These are phyloP conservation scores for Neospermospora avenae DNA, from an alignment of 2,329 filamentous ascomycete genomes.

Conservation along the genomic window DNA sequence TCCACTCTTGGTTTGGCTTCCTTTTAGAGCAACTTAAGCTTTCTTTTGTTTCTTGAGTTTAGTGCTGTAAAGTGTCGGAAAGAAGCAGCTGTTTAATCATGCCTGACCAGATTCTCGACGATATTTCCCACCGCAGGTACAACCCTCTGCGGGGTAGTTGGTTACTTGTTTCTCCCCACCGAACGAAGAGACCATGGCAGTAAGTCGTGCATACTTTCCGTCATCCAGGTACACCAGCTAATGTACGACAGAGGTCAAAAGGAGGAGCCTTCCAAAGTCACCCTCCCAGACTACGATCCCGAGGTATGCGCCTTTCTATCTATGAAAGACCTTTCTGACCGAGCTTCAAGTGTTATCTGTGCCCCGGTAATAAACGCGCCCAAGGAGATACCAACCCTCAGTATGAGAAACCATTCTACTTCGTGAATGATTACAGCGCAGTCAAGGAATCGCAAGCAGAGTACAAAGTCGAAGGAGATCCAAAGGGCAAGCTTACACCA, in stretches of 20 bases:
- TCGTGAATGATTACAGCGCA: conserved; percentile 96
- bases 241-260: conserved; percentile 64
- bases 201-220: conserved; percentile 45
- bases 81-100: conserved; percentile 45
- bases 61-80: too few relatives aligned
- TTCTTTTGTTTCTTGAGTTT: too few relatives aligned
- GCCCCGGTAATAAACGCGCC: conserved; percentile 85
- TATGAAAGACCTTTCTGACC: conserved; percentile 17
- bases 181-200: conserved; percentile 98
- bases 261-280: conserved; percentile 65
- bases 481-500: conserved; percentile 24
- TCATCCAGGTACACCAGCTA: conserved; percentile 11
- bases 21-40: background rate
- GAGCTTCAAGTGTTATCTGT: conserved; percentile 77
- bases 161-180: conserved; percentile 92
- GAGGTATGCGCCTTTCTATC: conserved; percentile 43
- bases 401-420: conserved; percentile 85
- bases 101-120: conserved; percentile 77
- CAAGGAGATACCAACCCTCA: conserved; percentile 82
- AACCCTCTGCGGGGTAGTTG: conserved; percentile 88
- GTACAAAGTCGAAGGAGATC: conserved; percentile 50
- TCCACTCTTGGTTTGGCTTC: background rate
- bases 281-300: conserved; percentile 78
- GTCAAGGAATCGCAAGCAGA: conserved; percentile 90
- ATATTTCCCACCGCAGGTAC: conserved; percentile 93